Percentiles rank a stretch among this genome's conserved stretches.
Evolutionary conservation across 1,284 basidiomycete species (phyloP).

Genomic region (Trichosporon sp.): DNA sequence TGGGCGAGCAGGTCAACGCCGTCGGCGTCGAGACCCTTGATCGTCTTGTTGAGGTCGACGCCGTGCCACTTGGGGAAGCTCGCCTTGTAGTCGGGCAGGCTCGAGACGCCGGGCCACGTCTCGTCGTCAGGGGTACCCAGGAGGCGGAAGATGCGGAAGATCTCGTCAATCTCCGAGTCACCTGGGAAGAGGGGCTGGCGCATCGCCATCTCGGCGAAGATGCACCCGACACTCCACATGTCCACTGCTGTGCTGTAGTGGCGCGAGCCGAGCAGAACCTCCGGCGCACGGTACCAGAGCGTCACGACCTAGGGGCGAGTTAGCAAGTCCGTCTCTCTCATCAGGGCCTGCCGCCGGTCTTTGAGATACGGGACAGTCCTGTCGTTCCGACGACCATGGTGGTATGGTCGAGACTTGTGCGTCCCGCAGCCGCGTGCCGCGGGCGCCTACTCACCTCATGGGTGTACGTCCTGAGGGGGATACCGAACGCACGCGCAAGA

Average conservation of each 20-base stretch:
- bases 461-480: conserved; percentile 93
- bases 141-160: conserved; percentile 96
- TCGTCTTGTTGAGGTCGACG: conserved; percentile 66
- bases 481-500: conserved; percentile 90
- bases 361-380: too few species aligned
- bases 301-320: conserved; percentile 76
- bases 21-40: conserved; percentile 69
- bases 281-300: conserved; percentile 98
- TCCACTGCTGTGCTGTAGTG: conserved; percentile 99
- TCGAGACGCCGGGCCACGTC: conserved; percentile 85
- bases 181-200: conserved; percentile 91
- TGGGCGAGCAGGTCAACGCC: conserved; percentile 79
- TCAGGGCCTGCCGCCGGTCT: too few species aligned
- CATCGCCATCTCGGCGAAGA: conserved; percentile 88
- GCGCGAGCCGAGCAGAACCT: conserved; percentile 93
- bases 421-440: too few species aligned
- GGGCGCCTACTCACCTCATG: conserved; percentile 70
- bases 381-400: too few species aligned
- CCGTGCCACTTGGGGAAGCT: conserved; percentile 90
- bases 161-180: conserved; percentile 99
- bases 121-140: conserved; percentile 94
- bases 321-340: not conserved
- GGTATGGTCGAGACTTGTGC: too few species aligned
- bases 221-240: conserved; percentile 99
- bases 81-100: conserved; percentile 92